Conservation (phyloP, 1,284 basidiomycete species). For the Heterobasidion occidentale region DNA sequence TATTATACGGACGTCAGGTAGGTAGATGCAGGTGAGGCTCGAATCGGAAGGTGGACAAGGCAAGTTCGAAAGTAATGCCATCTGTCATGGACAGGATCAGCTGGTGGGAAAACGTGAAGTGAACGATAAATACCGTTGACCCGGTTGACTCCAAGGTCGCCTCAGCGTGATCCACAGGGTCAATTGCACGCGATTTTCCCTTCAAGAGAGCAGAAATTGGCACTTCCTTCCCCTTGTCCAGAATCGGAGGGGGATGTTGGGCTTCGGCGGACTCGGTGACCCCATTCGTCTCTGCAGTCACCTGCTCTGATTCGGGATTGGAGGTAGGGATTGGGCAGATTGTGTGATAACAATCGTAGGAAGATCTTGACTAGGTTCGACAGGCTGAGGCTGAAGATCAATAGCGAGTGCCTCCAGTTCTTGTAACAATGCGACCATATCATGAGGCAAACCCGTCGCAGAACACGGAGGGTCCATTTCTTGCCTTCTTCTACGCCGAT, state of each 20-base stretch:
- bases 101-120: too few relatives aligned
- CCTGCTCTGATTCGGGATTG: neutral
- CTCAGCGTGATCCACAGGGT: neutral
- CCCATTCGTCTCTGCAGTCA: neutral
- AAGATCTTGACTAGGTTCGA: neutral
- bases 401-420: constrained; percentile 11
- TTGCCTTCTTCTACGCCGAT: constrained; percentile 4
- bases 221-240: neutral
- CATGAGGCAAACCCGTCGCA: constrained; percentile 10
- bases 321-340: constrained; percentile 4
- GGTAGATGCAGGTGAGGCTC: constrained; percentile 11
- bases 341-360: constrained; percentile 13
- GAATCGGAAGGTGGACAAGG: constrained; percentile 4
- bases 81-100: too few relatives aligned
- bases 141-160: neutral
- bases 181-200: neutral
- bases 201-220: neutral
- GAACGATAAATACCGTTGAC: neutral
- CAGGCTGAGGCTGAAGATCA: constrained; percentile 4
- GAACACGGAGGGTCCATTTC: constrained; percentile 12
- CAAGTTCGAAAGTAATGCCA: neutral
- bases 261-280: neutral
- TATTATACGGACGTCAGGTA: constrained; percentile 6
- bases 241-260: neutral
- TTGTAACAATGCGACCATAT: constrained; percentile 12